A percentile compares a stretch with the other conserved stretches of the same genome.
Conservation (phyloP, 352 stramenopile species). For the Pythium oligandrum region DNA sequence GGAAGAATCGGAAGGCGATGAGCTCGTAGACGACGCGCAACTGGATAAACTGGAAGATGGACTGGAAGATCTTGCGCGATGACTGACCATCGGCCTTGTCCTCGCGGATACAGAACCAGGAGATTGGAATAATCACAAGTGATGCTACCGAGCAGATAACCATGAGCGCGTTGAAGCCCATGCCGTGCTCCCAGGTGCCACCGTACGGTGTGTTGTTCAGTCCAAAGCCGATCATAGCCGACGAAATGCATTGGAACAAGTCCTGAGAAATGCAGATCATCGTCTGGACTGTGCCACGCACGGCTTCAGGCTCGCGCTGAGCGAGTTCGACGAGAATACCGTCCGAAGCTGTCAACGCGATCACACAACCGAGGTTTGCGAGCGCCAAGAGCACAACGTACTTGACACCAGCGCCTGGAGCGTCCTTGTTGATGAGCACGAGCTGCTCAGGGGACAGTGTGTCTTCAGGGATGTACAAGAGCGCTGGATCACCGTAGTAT, state of each 20-base stretch:
- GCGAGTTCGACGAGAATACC: conserved; percentile 32
- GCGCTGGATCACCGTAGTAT: conserved; percentile 32
- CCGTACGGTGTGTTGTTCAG: conserved; percentile 60
- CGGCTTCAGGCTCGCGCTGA: conserved; percentile 37
- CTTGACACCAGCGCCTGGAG: conserved; percentile 29
- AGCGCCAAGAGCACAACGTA: conserved; percentile 75
- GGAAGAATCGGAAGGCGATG: conserved; percentile 12
- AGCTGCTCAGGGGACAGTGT: conserved; percentile 23
- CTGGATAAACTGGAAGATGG: conserved; percentile 4
- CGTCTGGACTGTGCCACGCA: conserved; percentile 36
- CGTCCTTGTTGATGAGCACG: conserved; percentile 27
- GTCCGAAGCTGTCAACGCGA: conserved; percentile 71
- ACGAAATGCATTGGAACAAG: conserved; percentile 23
- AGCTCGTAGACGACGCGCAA: conserved; percentile 11
- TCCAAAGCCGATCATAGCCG: conserved; percentile 31
- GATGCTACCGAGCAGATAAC: conserved; percentile 8
- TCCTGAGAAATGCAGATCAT: conserved; percentile 41
- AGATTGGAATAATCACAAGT: conserved; percentile 7
- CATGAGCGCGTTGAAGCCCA: conserved; percentile 35
- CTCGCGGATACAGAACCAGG: conserved; percentile 15
- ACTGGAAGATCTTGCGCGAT: conserved; percentile 7
- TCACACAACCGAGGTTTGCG: conserved; percentile 64
- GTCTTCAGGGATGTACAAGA: conserved; percentile 11
- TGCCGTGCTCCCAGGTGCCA: conserved; percentile 38
- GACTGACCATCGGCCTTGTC: conserved; percentile 1